Conservation (phyloP, 495 filamentous ascomycete species). For the Chlorociboria aeruginascens region DNA sequence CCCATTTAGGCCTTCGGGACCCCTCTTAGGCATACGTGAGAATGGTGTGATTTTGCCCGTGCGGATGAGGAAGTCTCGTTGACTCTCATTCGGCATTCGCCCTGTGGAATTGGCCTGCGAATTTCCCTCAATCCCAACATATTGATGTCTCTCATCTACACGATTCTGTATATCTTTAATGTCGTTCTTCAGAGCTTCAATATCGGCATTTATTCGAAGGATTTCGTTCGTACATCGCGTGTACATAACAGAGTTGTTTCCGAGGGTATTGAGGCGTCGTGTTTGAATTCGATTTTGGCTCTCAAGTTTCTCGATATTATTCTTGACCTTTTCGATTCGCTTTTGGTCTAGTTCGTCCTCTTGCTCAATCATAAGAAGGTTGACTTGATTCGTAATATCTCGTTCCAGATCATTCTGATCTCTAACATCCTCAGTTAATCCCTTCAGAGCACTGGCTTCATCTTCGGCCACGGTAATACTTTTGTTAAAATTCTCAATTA, state of each 20-base stretch:
- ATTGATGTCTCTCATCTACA: constrained; percentile 57
- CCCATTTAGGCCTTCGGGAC: constrained; percentile 40
- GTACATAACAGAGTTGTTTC: constrained; percentile 29
- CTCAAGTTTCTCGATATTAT: constrained; percentile 42
- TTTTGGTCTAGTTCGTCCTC: constrained; percentile 82
- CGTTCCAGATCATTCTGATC: constrained; percentile 78
- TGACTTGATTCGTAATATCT: constrained; percentile 63
- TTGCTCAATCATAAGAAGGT: constrained; percentile 61
- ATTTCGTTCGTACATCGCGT: constrained; percentile 49
- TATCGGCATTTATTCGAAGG: constrained; percentile 44
- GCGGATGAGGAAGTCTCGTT: constrained; percentile 80
- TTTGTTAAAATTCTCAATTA: background rate
- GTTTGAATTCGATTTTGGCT: constrained; percentile 29
- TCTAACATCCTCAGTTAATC: constrained; percentile 60
- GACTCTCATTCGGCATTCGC: constrained; percentile 63
- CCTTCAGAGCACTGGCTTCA: constrained; percentile 42
- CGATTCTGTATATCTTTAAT: constrained; percentile 65
- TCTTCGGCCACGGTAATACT: constrained; percentile 3
- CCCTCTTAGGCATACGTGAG: constrained; percentile 49
- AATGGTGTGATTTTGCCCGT: constrained; percentile 98
- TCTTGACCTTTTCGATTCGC: constrained; percentile 64
- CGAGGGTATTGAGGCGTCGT: constrained; percentile 28
- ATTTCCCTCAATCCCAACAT: constrained; percentile 28
- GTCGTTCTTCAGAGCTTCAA: constrained; percentile 51
- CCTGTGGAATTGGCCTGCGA: constrained; percentile 25